Conservation (phyloP, 768 basidiomycete species). For the Boletus pseudopeckii region DNA sequence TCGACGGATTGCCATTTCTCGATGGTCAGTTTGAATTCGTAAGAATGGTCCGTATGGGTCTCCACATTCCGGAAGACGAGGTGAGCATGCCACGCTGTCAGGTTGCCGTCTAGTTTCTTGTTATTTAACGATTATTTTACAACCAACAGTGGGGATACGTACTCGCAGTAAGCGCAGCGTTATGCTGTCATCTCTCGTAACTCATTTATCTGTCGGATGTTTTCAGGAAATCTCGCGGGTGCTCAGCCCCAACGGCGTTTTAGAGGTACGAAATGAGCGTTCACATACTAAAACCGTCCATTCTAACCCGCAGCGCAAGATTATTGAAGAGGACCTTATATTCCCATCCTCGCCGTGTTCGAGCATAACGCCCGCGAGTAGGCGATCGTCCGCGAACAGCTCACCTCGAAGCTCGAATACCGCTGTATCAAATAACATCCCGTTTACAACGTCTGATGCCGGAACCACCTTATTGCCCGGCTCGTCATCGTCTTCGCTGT, state of each 20-base stretch:
- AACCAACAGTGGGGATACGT: slow-evolving; percentile 57
- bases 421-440: slow-evolving; percentile 15
- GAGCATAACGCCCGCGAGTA: slow-evolving; percentile 1
- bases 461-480: slow-evolving; percentile 5
- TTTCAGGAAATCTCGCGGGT: slow-evolving; percentile 65
- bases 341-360: slow-evolving; percentile 48
- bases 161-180: slow-evolving; percentile 47
- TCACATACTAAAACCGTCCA: neutral
- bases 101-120: neutral
- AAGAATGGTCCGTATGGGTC: slow-evolving; percentile 58
- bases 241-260: slow-evolving; percentile 54
- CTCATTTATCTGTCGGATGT: slow-evolving; percentile 5
- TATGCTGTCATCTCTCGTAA: slow-evolving; percentile 12
- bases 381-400: slow-evolving; percentile 19
- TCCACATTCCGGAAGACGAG: slow-evolving; percentile 72
- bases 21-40: slow-evolving; percentile 61
- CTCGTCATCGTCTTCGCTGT: slow-evolving; percentile 22
- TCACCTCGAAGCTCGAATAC: slow-evolving; percentile 31
- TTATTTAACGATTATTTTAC: slow-evolving; percentile 17
- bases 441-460: slow-evolving; percentile 21
- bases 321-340: slow-evolving; percentile 71
- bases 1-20: slow-evolving; percentile 62
- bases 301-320: slow-evolving; percentile 35
- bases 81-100: slow-evolving; percentile 30
- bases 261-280: slow-evolving; percentile 50